Base-by-base conservation (phyloP, 345 rosid species). In the Pistacia integerrima region DNA sequence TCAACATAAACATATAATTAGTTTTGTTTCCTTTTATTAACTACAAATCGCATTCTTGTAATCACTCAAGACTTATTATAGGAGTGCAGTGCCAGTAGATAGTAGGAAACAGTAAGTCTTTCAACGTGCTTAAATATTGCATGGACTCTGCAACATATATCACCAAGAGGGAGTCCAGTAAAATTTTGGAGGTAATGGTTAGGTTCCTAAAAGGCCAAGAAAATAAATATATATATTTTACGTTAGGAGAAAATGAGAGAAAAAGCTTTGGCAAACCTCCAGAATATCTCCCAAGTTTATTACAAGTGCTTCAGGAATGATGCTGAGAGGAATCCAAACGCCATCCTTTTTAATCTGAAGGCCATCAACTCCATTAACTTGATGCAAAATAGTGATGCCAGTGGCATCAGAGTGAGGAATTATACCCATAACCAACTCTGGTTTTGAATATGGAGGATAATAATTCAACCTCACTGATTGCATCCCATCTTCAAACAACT, bases 401-500 rank as follows among this genome's bases (percentile, higher is more conserved):
- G 68, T 30, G 0, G 74, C 51, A 52, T 76, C 79, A 11, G 79
- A 76, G 62, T 76, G 79, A 48, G 79, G 74, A 11, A 48, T 6
- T 10, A 76, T 12, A 0, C 79, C 74, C 74, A 76, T 61, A 20
- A 76, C 79, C 67, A 76, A 33, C 36, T 76, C 74, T n/a, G 74
- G 68, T 59, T 76, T 44, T 69, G 79, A 68, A 18, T 69, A 76
- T 33, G 79, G 79, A 58, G 79, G 79, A 49, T 76, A 76, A 14
- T 69, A 79, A 3, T 79, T 77, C 82, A 81, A 73, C 70, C 86
- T 83, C 52, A 81, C 25, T 0, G 82, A 65, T 61, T 81, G 86
- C 18, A 79, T 48, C 69, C 85, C 90, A 28, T 87, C 80, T 1
- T 74, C 85, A 68, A 87, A 84, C 64, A 74, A 28, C 49, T 83